Base-by-base conservation (phyloP, 345 rosid genomes). In the Euphorbia peplus region DNA sequence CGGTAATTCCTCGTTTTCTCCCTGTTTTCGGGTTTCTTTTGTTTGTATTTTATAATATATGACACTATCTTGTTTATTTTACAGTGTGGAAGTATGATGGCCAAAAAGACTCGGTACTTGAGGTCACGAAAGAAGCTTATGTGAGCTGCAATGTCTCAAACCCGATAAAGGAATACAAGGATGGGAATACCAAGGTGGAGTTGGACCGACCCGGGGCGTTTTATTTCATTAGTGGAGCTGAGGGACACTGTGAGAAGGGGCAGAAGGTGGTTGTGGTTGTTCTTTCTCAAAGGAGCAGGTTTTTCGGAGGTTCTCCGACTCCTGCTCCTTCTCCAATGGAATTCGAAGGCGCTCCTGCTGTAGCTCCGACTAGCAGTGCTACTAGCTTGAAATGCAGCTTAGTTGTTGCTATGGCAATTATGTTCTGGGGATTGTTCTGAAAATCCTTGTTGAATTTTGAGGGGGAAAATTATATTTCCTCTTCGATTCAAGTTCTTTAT, bases 201-300 rank as follows among this genome's bases (percentile, higher is more conserved):
- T 78, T 95, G 2, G 84, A 81, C 30, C 15, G 79, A 35, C 74
- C 96, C 0, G 97, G 96, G 46, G 78, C 97, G 0, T 85, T 76
- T 73, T 93, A 84, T 73, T 91, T 89, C 84, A 82, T 93, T 69
- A 89, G 97, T 69, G 97, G 95, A 59, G 88, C 75, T 0, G 69
- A 80, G 73, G 96, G 85, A 3, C 85, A 83, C 73, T 91, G 98
- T 30, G 84, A 82, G 72, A 84, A 91, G 73, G 93, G 95, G 0
- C 91, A 91, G 86, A 91, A 88, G 84, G 28, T 93, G 66, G 59
- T 79, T 10, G 82, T 91, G 4, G 88, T 89, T 6, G 97, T 91
- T 44, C 4, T 91, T 68, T 68, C 89, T 28, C 70, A 65, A 12
- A 82, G 75, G 73, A 68, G 72, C 12, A 76, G 75, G 55, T 66